A percentile compares a stretch with the other conserved stretches of the same genome.
phyloP scores from a whole-genome alignment of 768 basidiomycete genomes.

The Boletus eberwhitei region DNA sequence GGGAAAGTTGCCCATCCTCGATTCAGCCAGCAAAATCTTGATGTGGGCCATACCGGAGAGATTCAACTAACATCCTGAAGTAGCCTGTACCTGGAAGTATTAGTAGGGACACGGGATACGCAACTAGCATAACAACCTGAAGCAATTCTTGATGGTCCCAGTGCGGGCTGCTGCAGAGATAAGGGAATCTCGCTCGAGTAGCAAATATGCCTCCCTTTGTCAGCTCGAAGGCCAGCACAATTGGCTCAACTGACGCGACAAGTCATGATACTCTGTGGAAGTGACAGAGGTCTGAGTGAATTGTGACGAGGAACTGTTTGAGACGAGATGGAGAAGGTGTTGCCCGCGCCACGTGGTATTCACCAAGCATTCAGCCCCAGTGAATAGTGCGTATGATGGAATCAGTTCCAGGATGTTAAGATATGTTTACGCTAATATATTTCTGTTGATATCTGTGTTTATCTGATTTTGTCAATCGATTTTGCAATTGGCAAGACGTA shows the following conservation, averaged over 20 bases:
- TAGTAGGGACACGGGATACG: background rate
- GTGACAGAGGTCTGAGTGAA: background rate
- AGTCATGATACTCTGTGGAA: background rate
- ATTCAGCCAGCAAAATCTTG: too few species aligned
- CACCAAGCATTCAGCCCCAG: background rate
- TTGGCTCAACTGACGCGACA: background rate
- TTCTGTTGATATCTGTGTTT: too few species aligned
- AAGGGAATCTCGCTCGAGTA: background rate
- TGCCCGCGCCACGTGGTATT: background rate
- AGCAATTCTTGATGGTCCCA: background rate
- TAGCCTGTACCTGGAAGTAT: too few species aligned
- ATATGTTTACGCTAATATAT: too few species aligned
- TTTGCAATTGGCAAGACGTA: too few species aligned
- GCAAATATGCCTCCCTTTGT: constrained; percentile 11
- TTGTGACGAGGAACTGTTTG: background rate
- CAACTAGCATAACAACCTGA: background rate
- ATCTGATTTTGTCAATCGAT: too few species aligned
- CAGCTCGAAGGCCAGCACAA: background rate
- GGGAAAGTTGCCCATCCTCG: too few species aligned
- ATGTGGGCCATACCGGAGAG: too few species aligned
- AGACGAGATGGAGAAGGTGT: background rate
- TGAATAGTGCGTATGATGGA: too few species aligned
- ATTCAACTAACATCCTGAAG: too few species aligned
- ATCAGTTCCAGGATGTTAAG: too few species aligned
- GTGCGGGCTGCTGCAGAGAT: background rate